A percentile compares a stretch with the other conserved stretches of the same genome.
These are phyloP conservation scores for Sarocladium strictum DNA, from an alignment of 2,329 filamentous ascomycete genomes.

Conservation along the genomic window DNA sequence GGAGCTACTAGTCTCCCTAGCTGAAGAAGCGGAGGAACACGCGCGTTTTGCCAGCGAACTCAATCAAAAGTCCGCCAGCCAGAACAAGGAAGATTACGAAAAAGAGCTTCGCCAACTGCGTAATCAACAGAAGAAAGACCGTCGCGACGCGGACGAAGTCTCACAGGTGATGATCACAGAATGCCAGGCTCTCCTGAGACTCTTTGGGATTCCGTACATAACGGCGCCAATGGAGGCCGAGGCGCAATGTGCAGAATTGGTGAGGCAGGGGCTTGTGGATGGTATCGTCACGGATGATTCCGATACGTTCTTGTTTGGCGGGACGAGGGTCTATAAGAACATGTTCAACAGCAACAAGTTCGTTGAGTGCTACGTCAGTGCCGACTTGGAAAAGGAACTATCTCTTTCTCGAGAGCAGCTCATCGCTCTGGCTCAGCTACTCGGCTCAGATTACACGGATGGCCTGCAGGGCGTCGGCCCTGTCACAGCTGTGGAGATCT, in stretches of 20 bases:
- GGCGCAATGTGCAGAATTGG: slow-evolving; percentile 91
- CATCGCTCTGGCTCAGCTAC: slow-evolving; percentile 81
- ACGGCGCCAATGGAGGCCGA: slow-evolving; percentile 99
- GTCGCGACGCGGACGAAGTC: slow-evolving; percentile 92
- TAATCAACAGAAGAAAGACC: slow-evolving; percentile 93
- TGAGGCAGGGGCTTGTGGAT: slow-evolving; percentile 80
- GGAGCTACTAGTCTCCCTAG: slow-evolving; percentile 79
- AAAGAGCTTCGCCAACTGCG: slow-evolving; percentile 80
- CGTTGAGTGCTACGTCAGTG: slow-evolving; percentile 87
- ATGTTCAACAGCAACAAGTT: slow-evolving; percentile 99
- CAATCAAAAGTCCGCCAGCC: slow-evolving; percentile 64
- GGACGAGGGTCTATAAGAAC: slow-evolving; percentile 96
- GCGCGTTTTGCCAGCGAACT: slow-evolving; percentile 85
- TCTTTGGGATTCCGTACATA: slow-evolving; percentile 94
- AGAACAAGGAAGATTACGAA: slow-evolving; percentile 77
- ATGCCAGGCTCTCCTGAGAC: slow-evolving; percentile 80
- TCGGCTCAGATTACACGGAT: slow-evolving; percentile 93
- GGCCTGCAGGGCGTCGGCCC: slow-evolving; percentile 87
- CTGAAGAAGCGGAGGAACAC: slow-evolving; percentile 87
- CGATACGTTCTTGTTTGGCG: slow-evolving; percentile 94
- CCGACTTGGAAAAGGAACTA: slow-evolving; percentile 83
- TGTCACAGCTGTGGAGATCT: slow-evolving; percentile 88
- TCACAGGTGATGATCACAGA: slow-evolving; percentile 94
- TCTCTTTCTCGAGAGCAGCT: slow-evolving; percentile 80
- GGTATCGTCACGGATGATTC: slow-evolving; percentile 97